phyloP scores from a whole-genome alignment of 176 grass and related monocot species.

The Phyllostachys edulis region DNA sequence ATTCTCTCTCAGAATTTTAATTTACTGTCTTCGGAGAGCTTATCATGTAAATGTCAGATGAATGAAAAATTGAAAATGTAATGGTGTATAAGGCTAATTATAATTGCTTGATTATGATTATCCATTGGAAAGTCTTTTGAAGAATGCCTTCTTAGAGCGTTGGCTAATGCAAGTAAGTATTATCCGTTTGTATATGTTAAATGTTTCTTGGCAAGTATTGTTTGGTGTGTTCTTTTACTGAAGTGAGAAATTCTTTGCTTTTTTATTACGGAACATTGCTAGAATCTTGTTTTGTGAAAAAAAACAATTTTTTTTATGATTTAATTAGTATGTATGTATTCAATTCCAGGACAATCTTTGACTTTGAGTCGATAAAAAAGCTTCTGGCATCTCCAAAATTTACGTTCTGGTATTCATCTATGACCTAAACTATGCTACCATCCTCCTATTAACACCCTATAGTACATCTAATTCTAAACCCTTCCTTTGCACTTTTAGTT shows the following conservation, averaged over 20 bases:
- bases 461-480: conserved; percentile 33
- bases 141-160: neutral
- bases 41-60: neutral
- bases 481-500: conserved; percentile 54
- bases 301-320: neutral
- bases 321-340: conserved; percentile 6
- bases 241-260: conserved; percentile 9
- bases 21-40: neutral
- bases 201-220: neutral
- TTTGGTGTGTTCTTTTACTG: conserved; percentile 19
- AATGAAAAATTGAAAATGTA: neutral
- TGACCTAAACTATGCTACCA: conserved; percentile 5
- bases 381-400: conserved; percentile 85
- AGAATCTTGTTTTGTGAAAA: neutral
- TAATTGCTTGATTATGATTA: neutral
- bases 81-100: neutral
- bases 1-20: neutral
- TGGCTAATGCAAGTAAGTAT: neutral
- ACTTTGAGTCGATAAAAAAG: conserved; percentile 84
- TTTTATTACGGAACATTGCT: neutral
- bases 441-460: neutral
- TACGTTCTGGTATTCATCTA: conserved; percentile 76
- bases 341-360: conserved; percentile 75
- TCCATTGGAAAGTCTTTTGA: neutral
- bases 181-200: conserved; percentile 18